phyloP scores from a whole-genome alignment of 257 asterid genomes.

The Solanum etuberosum region DNA sequence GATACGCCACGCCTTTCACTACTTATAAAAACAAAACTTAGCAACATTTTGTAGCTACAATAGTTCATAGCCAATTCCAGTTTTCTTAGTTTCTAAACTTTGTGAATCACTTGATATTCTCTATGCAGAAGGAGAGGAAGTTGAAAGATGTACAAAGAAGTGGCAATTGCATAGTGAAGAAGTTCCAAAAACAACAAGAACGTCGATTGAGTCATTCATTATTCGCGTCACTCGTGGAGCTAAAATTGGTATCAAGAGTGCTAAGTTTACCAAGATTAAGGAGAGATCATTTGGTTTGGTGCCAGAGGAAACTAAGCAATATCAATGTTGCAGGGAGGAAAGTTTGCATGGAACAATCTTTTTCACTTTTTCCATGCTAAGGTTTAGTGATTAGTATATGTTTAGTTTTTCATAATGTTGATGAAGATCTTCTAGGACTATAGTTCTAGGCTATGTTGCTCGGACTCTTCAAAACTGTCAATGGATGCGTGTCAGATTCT shows the following conservation, averaged over 20 bases:
- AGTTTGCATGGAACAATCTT: slow-evolving; percentile 48
- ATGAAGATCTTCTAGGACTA: not conserved
- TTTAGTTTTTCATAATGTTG: not conserved
- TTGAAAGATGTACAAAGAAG: slow-evolving; percentile 44
- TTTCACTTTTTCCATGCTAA: slow-evolving; percentile 76
- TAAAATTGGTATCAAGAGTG: slow-evolving; percentile 50
- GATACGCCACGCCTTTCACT: not conserved
- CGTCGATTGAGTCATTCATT: slow-evolving; percentile 8
- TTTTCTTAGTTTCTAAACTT: not conserved
- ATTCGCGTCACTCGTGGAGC: slow-evolving; percentile 44
- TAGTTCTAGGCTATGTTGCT: not conserved
- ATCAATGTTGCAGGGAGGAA: slow-evolving; percentile 42
- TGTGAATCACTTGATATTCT: not conserved
- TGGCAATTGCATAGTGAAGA: slow-evolving; percentile 65
- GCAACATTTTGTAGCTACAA: not conserved
- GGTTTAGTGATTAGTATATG: not conserved
- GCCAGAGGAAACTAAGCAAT: slow-evolving; percentile 46
- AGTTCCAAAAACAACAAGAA: slow-evolving; percentile 33
- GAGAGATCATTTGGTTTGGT: slow-evolving; percentile 55
- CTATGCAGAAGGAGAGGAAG: slow-evolving; percentile 62
- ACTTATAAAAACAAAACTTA: not conserved
- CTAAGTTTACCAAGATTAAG: slow-evolving; percentile 45
- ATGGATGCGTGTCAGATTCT: not conserved
- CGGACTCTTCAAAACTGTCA: not conserved
- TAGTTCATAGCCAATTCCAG: not conserved